phyloP scores from a whole-genome alignment of 108 stramenopile genomes.

The Nitzschia sp. region DNA sequence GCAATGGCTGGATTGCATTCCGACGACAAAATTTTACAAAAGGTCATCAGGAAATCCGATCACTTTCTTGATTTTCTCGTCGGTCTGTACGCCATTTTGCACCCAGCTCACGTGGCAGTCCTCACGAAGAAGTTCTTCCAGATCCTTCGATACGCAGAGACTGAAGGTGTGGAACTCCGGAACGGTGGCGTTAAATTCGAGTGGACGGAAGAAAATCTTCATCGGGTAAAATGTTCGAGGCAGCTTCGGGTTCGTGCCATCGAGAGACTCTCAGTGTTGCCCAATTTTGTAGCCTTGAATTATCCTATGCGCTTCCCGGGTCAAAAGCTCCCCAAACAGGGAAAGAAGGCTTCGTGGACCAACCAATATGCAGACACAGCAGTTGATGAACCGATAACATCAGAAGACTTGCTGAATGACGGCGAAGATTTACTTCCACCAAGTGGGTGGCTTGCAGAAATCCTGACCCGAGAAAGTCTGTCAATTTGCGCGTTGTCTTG shows the following conservation, averaged over 20 bases:
- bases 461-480: constrained; percentile 71
- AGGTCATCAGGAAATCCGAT: constrained; percentile 40
- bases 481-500: constrained; percentile 73
- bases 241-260: constrained; percentile 72
- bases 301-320: constrained; percentile 59
- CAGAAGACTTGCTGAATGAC: constrained; percentile 14
- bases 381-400: background rate
- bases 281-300: constrained; percentile 72
- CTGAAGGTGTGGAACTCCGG: constrained; percentile 4
- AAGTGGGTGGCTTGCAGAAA: constrained; percentile 74
- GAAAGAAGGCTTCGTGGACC: constrained; percentile 26
- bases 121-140: constrained; percentile 59
- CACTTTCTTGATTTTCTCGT: constrained; percentile 67
- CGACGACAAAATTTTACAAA: constrained; percentile 35
- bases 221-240: constrained; percentile 55
- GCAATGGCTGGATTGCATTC: constrained; percentile 35
- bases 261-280: constrained; percentile 69
- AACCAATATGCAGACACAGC: constrained; percentile 21
- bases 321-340: background rate
- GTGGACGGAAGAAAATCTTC: constrained; percentile 41
- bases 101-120: constrained; percentile 67
- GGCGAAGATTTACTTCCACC: constrained; percentile 45
- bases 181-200: constrained; percentile 11
- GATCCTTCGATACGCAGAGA: constrained; percentile 62
- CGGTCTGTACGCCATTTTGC: constrained; percentile 68